Evolutionary conservation across 176 grass and related monocot genomes (phyloP).

Genomic region (Carex littledalei): DNA sequence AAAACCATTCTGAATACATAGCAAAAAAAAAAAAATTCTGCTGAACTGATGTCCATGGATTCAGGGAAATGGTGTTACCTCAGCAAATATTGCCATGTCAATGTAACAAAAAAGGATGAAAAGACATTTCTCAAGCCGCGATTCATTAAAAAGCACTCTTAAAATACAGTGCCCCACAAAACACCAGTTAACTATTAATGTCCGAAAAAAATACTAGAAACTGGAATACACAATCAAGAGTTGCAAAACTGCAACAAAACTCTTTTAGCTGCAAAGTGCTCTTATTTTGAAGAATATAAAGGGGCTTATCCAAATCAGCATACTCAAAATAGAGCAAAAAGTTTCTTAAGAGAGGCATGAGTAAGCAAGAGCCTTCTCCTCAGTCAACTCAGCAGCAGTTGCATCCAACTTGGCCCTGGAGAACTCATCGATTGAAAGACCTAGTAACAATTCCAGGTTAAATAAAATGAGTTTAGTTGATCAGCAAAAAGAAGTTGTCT

Average conservation of each 20-base stretch:
- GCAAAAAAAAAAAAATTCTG: background rate
- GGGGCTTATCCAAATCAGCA: background rate
- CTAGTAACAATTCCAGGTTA: conserved; percentile 26
- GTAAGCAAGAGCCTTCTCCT: conserved; percentile 94
- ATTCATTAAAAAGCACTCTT: background rate
- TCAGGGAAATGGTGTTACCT: background rate
- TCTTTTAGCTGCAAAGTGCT: background rate
- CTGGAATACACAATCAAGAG: background rate
- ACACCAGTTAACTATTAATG: conserved; percentile 4
- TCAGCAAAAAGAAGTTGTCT: background rate
- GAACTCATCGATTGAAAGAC: conserved; percentile 72
- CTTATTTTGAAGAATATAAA: conserved; percentile 21
- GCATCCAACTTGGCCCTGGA: conserved; percentile 92
- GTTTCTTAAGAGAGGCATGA: conserved; percentile 67
- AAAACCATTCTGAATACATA: background rate
- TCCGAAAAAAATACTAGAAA: conserved; percentile 3
- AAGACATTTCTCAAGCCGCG: background rate
- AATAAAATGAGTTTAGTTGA: background rate
- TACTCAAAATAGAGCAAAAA: background rate
- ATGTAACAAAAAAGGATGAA: background rate
- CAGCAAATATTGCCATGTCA: background rate
- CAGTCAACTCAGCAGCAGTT: conserved; percentile 65
- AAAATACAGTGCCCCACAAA: background rate
- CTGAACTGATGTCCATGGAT: background rate
- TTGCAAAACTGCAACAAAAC: conserved; percentile 9